Evolutionary conservation across 805 yeast species (phyloP).

Genomic region (Kluyveromyces lactis): DNA sequence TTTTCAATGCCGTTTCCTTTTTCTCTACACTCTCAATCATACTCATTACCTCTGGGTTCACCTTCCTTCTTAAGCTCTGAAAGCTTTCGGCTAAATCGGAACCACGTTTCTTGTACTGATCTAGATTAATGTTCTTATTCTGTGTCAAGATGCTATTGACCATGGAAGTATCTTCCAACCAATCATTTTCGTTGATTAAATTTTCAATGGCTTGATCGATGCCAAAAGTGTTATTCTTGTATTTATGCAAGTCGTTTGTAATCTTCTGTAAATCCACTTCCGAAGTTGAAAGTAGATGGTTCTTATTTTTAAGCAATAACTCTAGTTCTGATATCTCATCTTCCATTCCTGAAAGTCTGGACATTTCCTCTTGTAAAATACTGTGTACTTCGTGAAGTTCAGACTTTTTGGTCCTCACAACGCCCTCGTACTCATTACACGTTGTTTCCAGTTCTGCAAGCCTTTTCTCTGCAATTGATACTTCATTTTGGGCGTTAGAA

Average conservation of each 20-base stretch:
- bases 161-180: slow-evolving; percentile 63
- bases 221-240: slow-evolving; percentile 30
- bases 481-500: slow-evolving; percentile 34
- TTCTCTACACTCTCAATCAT: slow-evolving; percentile 89
- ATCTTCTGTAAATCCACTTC: slow-evolving; percentile 47
- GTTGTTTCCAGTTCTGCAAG: slow-evolving; percentile 32
- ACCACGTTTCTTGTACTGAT: slow-evolving; percentile 52
- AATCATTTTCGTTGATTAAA: slow-evolving; percentile 49
- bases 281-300: slow-evolving; percentile 33
- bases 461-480: slow-evolving; percentile 29
- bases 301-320: slow-evolving; percentile 36
- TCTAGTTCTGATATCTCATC: slow-evolving; percentile 66
- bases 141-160: slow-evolving; percentile 50
- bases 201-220: slow-evolving; percentile 35
- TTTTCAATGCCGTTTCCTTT: slow-evolving; percentile 66
- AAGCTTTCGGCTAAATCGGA: slow-evolving; percentile 47
- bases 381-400: slow-evolving; percentile 23
- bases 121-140: slow-evolving; percentile 54
- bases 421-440: slow-evolving; percentile 18
- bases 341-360: slow-evolving; percentile 56
- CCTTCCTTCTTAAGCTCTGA: slow-evolving; percentile 67
- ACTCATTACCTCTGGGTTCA: slow-evolving; percentile 78
- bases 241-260: slow-evolving; percentile 46
- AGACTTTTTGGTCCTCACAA: slow-evolving; percentile 17
- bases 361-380: slow-evolving; percentile 35